These are phyloP conservation scores for Lasiosphaeria ovina DNA, from an alignment of 495 filamentous ascomycete genomes.

Conservation along the genomic window DNA sequence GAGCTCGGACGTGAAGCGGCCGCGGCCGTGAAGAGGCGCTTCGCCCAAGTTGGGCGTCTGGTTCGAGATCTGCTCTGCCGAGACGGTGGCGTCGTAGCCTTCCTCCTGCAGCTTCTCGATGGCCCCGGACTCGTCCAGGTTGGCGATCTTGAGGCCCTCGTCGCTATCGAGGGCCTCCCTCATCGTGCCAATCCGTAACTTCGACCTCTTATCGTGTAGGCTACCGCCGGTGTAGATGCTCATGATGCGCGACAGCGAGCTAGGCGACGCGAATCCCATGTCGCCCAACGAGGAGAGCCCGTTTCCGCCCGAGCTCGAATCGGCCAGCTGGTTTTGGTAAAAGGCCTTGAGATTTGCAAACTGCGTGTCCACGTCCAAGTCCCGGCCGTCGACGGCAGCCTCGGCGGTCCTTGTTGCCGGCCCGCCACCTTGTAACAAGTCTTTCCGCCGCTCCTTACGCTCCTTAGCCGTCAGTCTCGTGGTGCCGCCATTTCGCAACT, in stretches of 20 bases:
- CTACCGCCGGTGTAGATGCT: constrained; percentile 74
- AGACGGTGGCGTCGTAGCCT: constrained; percentile 43
- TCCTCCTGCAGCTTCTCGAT: constrained; percentile 45
- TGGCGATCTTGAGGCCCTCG: constrained; percentile 64
- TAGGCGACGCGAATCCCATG: constrained; percentile 72
- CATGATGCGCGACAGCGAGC: constrained; percentile 83
- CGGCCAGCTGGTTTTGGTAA: constrained; percentile 68
- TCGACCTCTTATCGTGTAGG: constrained; percentile 61
- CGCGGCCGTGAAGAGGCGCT: constrained; percentile 46
- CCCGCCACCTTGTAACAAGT: constrained; percentile 26
- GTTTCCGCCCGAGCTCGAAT: constrained; percentile 47
- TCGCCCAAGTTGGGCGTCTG: constrained; percentile 43
- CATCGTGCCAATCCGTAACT: constrained; percentile 66
- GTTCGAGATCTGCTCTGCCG: constrained; percentile 35
- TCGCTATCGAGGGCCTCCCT: constrained; percentile 66
- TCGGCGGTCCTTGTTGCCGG: constrained; percentile 4
- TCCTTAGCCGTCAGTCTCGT: constrained; percentile 39
- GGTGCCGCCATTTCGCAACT: constrained; percentile 54
- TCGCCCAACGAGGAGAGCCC: constrained; percentile 56
- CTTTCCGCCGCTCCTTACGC: constrained; percentile 45
- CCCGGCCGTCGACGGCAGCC: constrained; percentile 9
- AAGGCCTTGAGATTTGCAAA: constrained; percentile 64
- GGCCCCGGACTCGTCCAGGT: constrained; percentile 50
- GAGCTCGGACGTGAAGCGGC: constrained; percentile 61
- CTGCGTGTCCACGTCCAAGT: constrained; percentile 44